A percentile compares a stretch with the other conserved stretches of the same genome.
Conservation (phyloP, 2,329 filamentous ascomycete species). For the Exophiala alcalophila region DNA sequence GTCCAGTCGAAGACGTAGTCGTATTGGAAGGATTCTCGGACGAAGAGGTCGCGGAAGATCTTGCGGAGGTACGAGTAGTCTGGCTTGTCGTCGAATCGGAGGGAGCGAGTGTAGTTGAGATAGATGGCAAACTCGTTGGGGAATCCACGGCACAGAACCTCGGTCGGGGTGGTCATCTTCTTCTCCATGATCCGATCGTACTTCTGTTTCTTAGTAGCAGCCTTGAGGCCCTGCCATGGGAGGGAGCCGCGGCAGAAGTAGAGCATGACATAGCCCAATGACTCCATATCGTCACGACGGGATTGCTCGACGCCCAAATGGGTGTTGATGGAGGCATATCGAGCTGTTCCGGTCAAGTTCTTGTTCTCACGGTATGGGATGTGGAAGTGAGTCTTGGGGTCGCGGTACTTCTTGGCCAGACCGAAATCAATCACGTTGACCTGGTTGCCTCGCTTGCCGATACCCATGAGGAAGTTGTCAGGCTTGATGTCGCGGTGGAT, state of each 20-base stretch:
- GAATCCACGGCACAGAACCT: slow-evolving; percentile 97
- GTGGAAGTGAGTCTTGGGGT: slow-evolving; percentile 99
- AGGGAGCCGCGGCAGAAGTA: slow-evolving; percentile 99
- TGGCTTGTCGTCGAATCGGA: slow-evolving; percentile 99
- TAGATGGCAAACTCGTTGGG: slow-evolving; percentile 99
- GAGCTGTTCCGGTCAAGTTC: slow-evolving; percentile 97
- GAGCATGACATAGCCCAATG: slow-evolving; percentile 97
- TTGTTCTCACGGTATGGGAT: slow-evolving; percentile 99
- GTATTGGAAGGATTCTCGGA: slow-evolving; percentile 98
- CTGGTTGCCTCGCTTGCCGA: slow-evolving; percentile 98
- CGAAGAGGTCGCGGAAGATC: slow-evolving; percentile 99
- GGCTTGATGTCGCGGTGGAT: slow-evolving; percentile 99
- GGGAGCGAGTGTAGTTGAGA: slow-evolving; percentile 96
- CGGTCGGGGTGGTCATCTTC: slow-evolving; percentile 99
- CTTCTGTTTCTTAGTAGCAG: slow-evolving; percentile 99
- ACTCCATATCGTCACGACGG: slow-evolving; percentile 99
- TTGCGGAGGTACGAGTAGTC: slow-evolving; percentile 99
- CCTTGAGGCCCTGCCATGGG: slow-evolving; percentile 97
- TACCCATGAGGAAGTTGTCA: slow-evolving; percentile 99
- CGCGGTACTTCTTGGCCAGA: slow-evolving; percentile 98
- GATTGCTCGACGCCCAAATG: slow-evolving; percentile 98
- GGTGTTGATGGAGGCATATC: slow-evolving; percentile 98
- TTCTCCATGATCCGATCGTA: slow-evolving; percentile 99
- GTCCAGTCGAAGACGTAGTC: slow-evolving; percentile 99
- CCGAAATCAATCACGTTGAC: slow-evolving; percentile 99